These are phyloP conservation scores for Leccinum pellstonianum DNA, from an alignment of 768 basidiomycete genomes.

Conservation along the genomic window DNA sequence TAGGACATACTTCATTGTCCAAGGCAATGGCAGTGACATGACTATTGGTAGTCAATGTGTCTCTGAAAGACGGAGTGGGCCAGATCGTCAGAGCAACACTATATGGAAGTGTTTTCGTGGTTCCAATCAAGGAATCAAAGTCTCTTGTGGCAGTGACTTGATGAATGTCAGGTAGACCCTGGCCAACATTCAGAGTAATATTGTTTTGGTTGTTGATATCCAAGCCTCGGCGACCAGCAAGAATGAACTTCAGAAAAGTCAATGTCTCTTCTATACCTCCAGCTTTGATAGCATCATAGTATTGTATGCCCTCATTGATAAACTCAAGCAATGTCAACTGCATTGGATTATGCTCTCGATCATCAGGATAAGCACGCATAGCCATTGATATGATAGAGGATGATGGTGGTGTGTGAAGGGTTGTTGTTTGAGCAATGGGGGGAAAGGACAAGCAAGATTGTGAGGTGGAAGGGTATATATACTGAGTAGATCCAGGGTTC, in stretches of 20 bases:
- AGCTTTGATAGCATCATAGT: background rate
- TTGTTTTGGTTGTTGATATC: background rate
- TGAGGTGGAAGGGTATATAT: no score
- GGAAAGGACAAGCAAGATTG: no score
- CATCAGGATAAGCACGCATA: background rate
- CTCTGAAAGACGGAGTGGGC: slow-evolving; percentile 1
- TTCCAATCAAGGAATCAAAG: slow-evolving; percentile 11
- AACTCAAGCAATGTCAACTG: background rate
- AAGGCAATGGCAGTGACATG: background rate
- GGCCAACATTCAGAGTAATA: background rate
- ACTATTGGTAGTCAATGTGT: background rate
- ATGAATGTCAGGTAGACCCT: background rate
- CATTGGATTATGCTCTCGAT: background rate
- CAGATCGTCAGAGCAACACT: background rate
- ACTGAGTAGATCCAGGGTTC: no score
- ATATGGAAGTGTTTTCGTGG: background rate
- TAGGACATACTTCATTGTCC: background rate
- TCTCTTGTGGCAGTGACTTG: background rate
- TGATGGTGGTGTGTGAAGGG: no score
- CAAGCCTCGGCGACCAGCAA: background rate
- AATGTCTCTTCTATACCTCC: background rate
- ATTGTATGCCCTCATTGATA: background rate
- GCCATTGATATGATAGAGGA: background rate
- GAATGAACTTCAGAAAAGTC: slow-evolving; percentile 6
- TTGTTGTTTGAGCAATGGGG: no score